A percentile compares a stretch with the other conserved stretches of the same genome.
phyloP scores from a whole-genome alignment of 257 asterid species.

The Rehmannia glutinosa region DNA sequence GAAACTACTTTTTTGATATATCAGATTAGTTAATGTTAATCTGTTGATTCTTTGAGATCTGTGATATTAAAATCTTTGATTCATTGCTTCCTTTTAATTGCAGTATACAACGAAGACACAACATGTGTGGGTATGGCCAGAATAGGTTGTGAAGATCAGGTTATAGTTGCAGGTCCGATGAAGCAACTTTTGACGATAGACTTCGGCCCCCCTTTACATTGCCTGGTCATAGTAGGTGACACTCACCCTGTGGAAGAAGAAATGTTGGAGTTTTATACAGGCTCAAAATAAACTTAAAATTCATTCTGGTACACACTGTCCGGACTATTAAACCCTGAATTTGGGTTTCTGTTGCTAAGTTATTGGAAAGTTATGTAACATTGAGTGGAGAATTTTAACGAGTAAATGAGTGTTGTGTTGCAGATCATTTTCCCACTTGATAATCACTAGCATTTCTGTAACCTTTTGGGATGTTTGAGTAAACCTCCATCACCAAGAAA shows the following conservation, averaged over 20 bases:
- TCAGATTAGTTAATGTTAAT: too few species aligned
- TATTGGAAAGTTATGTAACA: too few species aligned
- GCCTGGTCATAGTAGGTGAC: conserved; percentile 80
- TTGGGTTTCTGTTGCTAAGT: background rate
- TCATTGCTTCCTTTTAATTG: conserved; percentile 6
- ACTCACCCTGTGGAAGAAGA: conserved; percentile 91
- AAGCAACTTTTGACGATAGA: conserved; percentile 58
- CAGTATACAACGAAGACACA: conserved; percentile 71
- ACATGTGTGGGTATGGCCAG: conserved; percentile 86
- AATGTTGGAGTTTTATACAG: conserved; percentile 62
- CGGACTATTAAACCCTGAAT: too few species aligned
- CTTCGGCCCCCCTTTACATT: conserved; percentile 80
- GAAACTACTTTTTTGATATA: background rate
- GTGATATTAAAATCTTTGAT: background rate
- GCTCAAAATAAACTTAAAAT: background rate
- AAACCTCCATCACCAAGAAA: background rate
- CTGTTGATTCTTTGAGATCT: background rate
- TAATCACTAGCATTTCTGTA: background rate
- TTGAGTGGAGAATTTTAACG: too few species aligned
- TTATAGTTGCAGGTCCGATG: conserved; percentile 71
- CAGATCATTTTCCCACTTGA: background rate
- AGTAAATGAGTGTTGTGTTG: background rate
- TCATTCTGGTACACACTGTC: too few species aligned
- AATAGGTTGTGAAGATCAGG: conserved; percentile 85
- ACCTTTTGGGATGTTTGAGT: background rate